Evolutionary conservation across 441 rosid genomes (phyloP), one percentile per base, ranked within the genome.

Genomic region (Cnidoscolus chayamansa): DNA sequence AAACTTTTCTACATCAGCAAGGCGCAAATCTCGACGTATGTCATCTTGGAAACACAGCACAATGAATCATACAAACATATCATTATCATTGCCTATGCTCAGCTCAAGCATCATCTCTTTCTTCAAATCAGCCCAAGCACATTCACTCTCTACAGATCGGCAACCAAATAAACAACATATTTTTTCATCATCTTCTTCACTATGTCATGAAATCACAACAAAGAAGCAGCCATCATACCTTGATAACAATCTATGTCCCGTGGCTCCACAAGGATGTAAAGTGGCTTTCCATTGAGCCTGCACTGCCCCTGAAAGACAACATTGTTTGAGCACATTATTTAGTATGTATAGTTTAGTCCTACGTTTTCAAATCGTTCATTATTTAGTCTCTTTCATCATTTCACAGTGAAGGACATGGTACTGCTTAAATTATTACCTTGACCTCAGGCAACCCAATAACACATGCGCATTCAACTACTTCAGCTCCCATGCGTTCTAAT

Each of bases 211-310:
- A 2, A 32, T 72, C 20, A 7, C n/a, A 65, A 11, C 16, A 1
- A 62, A 0, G 32, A 43, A 31, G 32, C 30, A 63, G 6, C 32
- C 10, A 37, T 10, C 25, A 15, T 81, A 82, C 88, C 86, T 81
- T 74, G 80, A 70, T 71, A 83, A 61, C 84, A 83, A 15, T 88
- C 93, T 40, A 83, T n/a, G 64, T 82, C 80, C n/a, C 94, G 89
- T 10, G 97, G 97, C 87, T 90, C 98, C 66, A 94, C 97, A 11
- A 94, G 92, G 75, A 94, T 87, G 67, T 92, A 94, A n/a, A 94
- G 90, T 10, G 98, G 92, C 83, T 88, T 94, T 53, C 97, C 98
- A 43, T 88, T 81, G 71, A 94, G 93, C 86, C 89, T 83, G 79
- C 88, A 65, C 69, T 88, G 88, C 32, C 92, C 97, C 98, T 93